These are phyloP conservation scores for Umbelopsis sp. DNA, from an alignment of 371 early-diverging fungal species.

Conservation along the genomic window DNA sequence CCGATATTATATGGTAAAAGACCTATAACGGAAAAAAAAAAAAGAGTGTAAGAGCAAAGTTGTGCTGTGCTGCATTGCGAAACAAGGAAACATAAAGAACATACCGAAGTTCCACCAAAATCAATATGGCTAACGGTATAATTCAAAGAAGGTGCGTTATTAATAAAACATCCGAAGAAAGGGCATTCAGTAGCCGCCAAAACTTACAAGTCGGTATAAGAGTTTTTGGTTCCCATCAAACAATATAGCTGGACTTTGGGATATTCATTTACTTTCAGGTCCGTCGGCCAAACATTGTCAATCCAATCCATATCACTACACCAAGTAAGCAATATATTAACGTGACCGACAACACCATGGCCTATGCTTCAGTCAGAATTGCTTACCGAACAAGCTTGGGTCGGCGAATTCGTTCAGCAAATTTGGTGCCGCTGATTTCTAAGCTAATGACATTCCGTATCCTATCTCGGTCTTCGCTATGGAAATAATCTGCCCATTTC, in stretches of 20 bases:
- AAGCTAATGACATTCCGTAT: constrained; percentile 88
- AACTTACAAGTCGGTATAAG: constrained; percentile 87
- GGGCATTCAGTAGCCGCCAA: background rate
- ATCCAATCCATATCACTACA: constrained; percentile 84
- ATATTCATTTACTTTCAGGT: constrained; percentile 60
- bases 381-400: constrained; percentile 76
- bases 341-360: background rate
- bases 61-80: background rate
- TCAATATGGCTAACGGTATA: constrained; percentile 72
- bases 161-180: background rate
- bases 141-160: constrained; percentile 2
- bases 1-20: constrained; percentile 84
- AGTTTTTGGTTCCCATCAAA: constrained; percentile 87
- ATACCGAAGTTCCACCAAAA: constrained; percentile 89
- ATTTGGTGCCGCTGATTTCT: constrained; percentile 77
- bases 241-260: constrained; percentile 90
- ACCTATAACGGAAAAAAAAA: constrained; percentile 50
- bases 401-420: constrained; percentile 66
- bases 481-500: constrained; percentile 83
- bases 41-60: background rate
- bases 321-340: background rate
- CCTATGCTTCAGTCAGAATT: no score
- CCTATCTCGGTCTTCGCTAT: constrained; percentile 61
- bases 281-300: constrained; percentile 81
- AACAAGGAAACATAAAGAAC: constrained; percentile 5